phyloP scores from a whole-genome alignment of 139 green algal species.

The Micractinium conductrix region DNA sequence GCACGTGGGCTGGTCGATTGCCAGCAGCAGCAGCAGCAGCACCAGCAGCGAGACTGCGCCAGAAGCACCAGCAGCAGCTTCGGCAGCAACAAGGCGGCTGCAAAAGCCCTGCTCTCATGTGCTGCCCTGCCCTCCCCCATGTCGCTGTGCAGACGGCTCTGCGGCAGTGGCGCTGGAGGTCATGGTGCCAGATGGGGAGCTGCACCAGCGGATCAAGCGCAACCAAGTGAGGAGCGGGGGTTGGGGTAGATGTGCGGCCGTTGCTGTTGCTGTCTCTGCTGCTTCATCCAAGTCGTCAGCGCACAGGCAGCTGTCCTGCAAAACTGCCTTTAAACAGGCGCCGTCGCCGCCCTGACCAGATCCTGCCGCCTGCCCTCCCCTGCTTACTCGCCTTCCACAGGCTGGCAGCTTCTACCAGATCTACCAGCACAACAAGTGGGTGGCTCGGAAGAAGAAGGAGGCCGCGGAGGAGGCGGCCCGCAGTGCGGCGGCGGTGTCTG shows the following conservation, averaged over 20 bases:
- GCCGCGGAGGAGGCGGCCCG: conserved; percentile 37
- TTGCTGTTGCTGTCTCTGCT: neutral
- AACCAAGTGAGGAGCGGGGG: conserved; percentile 46
- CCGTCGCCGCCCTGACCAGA: neutral
- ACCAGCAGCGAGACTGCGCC: too few species aligned
- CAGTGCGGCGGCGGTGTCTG: too few species aligned
- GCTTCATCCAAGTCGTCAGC: too few species aligned
- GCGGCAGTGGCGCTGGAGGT: conserved; percentile 59
- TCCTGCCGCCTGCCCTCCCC: neutral
- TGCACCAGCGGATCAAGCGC: conserved; percentile 39
- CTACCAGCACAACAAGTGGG: conserved; percentile 81
- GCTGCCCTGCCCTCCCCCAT: neutral
- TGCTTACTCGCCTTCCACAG: neutral
- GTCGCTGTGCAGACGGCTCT: conserved; percentile 40
- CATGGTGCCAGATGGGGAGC: neutral
- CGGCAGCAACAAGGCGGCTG: neutral
- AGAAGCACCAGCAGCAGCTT: neutral
- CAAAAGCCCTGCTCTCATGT: neutral
- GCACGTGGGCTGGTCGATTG: too few species aligned
- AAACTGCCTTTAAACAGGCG: too few species aligned
- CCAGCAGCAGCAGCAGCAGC: too few species aligned
- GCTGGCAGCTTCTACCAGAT: conserved; percentile 61
- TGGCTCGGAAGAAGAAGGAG: conserved; percentile 45
- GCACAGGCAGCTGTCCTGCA: too few species aligned
- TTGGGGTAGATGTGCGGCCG: neutral